Evolutionary conservation across 192 early-diverging fungal genomes (phyloP).

Genomic region (Podila minutissima): DNA sequence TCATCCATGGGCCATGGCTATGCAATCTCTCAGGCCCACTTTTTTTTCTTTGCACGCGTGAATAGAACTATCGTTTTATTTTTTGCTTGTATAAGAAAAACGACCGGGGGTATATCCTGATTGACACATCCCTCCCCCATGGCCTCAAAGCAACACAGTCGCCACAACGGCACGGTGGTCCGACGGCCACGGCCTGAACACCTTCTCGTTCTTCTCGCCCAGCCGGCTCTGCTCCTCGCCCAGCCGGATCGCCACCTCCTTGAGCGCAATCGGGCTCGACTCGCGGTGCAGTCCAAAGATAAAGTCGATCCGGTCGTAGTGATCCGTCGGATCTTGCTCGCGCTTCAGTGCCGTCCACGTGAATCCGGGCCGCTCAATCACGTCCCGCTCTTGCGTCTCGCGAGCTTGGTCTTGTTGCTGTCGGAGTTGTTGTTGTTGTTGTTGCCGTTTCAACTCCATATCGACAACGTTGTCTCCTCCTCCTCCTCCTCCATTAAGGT

Average conservation of each 20-base stretch:
- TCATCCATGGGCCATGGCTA: too few species aligned
- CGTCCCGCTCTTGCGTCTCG: conserved; percentile 13
- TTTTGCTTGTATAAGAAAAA: too few species aligned
- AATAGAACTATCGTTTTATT: too few species aligned
- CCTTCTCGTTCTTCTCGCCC: conserved; percentile 46
- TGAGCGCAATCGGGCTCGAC: conserved; percentile 48
- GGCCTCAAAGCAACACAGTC: conserved; percentile 28
- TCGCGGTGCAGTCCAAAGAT: conserved; percentile 42
- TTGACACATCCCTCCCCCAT: too few species aligned
- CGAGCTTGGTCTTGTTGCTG: background rate
- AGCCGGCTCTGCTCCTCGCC: conserved; percentile 26
- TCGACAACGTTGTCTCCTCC: too few species aligned
- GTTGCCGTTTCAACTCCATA: background rate
- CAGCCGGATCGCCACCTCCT: conserved; percentile 33
- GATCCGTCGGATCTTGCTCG: conserved; percentile 24
- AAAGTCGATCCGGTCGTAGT: conserved; percentile 47
- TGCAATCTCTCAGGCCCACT: too few species aligned
- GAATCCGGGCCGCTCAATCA: conserved; percentile 41
- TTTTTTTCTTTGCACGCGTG: too few species aligned
- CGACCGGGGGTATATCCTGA: too few species aligned
- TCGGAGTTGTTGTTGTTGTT: background rate
- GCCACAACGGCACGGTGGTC: conserved; percentile 46
- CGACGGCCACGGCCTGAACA: conserved; percentile 37
- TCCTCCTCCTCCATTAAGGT: too few species aligned
- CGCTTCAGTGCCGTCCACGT: conserved; percentile 21